These are phyloP conservation scores for Xanthoconium purpureum DNA, from an alignment of 768 basidiomycete species.

Conservation along the genomic window DNA sequence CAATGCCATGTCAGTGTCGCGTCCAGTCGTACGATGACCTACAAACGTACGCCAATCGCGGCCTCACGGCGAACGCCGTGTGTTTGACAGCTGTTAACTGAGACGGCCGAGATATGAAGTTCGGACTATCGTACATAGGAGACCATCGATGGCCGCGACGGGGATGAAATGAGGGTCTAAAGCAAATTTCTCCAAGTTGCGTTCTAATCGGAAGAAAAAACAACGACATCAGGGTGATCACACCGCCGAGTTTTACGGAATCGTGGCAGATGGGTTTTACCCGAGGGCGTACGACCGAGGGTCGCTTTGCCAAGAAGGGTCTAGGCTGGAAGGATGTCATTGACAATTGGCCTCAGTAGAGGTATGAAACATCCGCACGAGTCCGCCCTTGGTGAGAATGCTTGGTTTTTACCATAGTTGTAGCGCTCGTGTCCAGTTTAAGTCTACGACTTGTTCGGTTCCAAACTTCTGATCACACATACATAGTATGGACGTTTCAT, in stretches of 20 bases:
- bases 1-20: background rate
- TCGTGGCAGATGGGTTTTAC: background rate
- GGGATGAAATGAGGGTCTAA: conserved; percentile 1
- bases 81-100: conserved; percentile 5
- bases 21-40: background rate
- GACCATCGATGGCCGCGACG: conserved; percentile 1
- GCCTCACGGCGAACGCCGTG: conserved; percentile 1
- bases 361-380: conserved; percentile 14
- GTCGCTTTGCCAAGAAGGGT: conserved; percentile 10
- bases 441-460: background rate
- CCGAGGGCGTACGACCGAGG: conserved; percentile 5
- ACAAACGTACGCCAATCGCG: background rate
- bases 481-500: conserved; percentile 36
- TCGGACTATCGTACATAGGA: background rate
- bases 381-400: background rate
- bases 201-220: conserved; percentile 2
- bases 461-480: background rate
- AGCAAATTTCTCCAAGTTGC: background rate
- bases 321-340: conserved; percentile 6
- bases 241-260: conserved; percentile 17
- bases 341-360: background rate
- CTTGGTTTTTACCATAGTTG: background rate
- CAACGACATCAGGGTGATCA: background rate
- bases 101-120: background rate
- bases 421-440: background rate